Conservation (phyloP, 176 grass and related monocot species). For the Aechmea fasciata region DNA sequence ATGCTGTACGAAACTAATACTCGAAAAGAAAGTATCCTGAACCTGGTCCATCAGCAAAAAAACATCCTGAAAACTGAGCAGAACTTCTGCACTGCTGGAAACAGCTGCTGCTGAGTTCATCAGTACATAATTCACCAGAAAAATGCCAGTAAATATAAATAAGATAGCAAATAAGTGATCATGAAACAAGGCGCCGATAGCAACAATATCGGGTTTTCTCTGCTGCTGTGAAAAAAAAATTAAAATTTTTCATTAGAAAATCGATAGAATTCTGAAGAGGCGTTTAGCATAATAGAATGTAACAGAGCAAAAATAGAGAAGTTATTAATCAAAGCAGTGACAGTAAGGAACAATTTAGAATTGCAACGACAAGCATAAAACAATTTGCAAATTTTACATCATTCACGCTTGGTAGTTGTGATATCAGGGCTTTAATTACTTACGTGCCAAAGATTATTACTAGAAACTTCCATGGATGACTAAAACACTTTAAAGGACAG, state of each 20-base stretch:
- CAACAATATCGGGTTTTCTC: conserved; percentile 36
- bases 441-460: no score
- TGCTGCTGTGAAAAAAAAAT: conserved; percentile 60
- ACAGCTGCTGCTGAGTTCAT: conserved; percentile 86
- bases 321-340: no score
- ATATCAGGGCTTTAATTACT: no score
- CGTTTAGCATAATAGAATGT: conserved; percentile 2
- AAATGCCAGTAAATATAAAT: conserved; percentile 88
- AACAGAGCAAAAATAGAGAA: background rate
- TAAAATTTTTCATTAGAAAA: conserved; percentile 22
- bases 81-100: conserved; percentile 59
- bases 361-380: no score
- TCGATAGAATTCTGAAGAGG: conserved; percentile 3
- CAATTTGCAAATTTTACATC: no score
- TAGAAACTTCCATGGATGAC: no score
- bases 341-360: no score
- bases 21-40: conserved; percentile 6
- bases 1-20: background rate
- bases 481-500: no score
- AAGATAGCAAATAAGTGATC: conserved; percentile 91
- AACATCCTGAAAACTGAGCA: conserved; percentile 77
- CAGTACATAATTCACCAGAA: conserved; percentile 87
- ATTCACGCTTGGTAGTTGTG: no score
- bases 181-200: conserved; percentile 67
- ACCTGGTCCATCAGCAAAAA: conserved; percentile 97